Evolutionary conservation across 371 early-diverging fungal species (phyloP).

Genomic region (Umbelopsis sp.): DNA sequence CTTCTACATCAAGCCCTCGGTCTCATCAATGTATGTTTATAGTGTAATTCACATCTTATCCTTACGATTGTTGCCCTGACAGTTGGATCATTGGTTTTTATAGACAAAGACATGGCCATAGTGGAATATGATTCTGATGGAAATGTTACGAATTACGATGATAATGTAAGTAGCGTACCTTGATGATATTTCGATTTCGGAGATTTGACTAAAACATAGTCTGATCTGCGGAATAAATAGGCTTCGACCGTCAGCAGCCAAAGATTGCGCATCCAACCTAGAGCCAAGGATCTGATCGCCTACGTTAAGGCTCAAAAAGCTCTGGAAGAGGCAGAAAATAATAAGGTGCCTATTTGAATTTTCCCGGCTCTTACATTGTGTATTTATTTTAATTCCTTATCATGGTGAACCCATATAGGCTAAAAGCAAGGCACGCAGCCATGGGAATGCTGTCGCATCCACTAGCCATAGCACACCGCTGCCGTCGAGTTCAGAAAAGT

Average conservation of each 20-base stretch:
- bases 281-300: constrained; percentile 31
- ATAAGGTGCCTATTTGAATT: not conserved
- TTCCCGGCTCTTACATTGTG: no score
- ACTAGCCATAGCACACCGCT: not conserved
- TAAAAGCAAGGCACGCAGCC: not conserved
- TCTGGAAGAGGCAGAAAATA: constrained; percentile 11
- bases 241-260: constrained; percentile 11
- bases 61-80: not conserved
- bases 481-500: not conserved
- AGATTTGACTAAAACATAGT: not conserved
- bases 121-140: constrained; percentile 56
- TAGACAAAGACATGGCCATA: constrained; percentile 43
- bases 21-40: not conserved
- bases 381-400: not conserved
- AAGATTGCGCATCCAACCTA: constrained; percentile 21
- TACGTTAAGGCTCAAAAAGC: constrained; percentile 29
- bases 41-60: not conserved
- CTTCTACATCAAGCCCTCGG: not conserved
- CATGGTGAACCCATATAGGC: not conserved
- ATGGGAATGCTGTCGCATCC: not conserved
- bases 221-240: not conserved
- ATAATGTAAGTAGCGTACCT: constrained; percentile 28
- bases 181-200: not conserved
- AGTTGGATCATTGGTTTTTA: not conserved
- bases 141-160: constrained; percentile 35